Evolutionary conservation across 1,139 yeast species (phyloP).

Genomic region (Yamadazyma aaseri): DNA sequence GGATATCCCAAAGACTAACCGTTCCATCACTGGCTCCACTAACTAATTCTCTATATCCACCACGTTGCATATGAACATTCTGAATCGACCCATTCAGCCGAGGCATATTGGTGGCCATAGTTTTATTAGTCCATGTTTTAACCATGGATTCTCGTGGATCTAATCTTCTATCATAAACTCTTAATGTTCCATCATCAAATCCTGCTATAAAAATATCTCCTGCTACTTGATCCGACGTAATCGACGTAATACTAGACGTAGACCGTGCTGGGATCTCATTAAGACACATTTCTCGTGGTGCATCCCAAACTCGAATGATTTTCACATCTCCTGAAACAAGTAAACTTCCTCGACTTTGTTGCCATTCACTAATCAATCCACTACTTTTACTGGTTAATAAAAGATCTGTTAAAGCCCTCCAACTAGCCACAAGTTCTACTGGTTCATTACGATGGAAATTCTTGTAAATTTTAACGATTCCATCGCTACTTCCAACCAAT

Average conservation of each 20-base stretch:
- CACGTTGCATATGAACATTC: constrained; percentile 93
- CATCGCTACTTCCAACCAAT: constrained; percentile 90
- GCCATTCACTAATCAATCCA: constrained; percentile 93
- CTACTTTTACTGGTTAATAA: constrained; percentile 77
- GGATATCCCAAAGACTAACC: constrained; percentile 87
- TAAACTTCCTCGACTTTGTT: constrained; percentile 88
- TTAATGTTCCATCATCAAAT: constrained; percentile 85
- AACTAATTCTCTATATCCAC: constrained; percentile 87
- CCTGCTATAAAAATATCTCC: constrained; percentile 93
- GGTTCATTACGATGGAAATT: constrained; percentile 56
- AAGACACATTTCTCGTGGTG: constrained; percentile 85
- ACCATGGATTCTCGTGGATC: constrained; percentile 88
- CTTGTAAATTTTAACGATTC: constrained; percentile 82
- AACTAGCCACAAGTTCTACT: constrained; percentile 73
- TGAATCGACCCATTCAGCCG: constrained; percentile 56
- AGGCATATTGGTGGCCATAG: constrained; percentile 8
- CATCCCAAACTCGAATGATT: constrained; percentile 92
- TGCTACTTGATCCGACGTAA: constrained; percentile 93
- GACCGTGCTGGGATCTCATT: constrained; percentile 91
- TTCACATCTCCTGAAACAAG: constrained; percentile 95
- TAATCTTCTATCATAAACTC: constrained; percentile 87
- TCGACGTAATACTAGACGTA: constrained; percentile 80
- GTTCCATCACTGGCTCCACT: constrained; percentile 83
- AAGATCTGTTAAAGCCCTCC: constrained; percentile 92
- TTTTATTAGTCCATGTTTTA: constrained; percentile 55